Percentiles rank a stretch among this genome's conserved stretches.
Conservation (phyloP, 2,329 filamentous ascomycete species). For the Botrytis pseudocinerea region DNA sequence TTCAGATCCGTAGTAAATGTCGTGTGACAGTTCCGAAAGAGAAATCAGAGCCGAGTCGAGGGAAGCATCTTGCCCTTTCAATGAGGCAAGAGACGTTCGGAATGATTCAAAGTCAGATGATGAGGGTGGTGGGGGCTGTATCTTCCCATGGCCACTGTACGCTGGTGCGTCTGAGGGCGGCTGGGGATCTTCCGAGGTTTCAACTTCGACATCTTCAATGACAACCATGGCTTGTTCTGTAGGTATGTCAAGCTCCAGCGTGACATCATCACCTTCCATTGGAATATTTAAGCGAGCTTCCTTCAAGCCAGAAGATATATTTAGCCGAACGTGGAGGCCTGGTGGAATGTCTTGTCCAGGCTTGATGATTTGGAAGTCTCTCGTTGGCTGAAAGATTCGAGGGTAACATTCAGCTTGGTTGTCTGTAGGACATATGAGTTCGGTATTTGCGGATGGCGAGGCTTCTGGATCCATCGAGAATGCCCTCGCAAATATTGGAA, state of each 20-base stretch:
- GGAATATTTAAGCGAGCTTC: conserved; percentile 67
- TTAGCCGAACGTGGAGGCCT: conserved; percentile 66
- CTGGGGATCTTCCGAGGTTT: conserved; percentile 43
- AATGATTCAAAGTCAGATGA: conserved; percentile 46
- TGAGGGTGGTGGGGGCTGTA: conserved; percentile 53
- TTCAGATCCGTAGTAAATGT: conserved; percentile 68
- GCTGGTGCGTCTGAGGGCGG: conserved; percentile 53
- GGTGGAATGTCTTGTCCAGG: conserved; percentile 65
- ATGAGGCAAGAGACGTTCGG: conserved; percentile 49
- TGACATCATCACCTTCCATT: conserved; percentile 51
- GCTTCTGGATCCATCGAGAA: conserved; percentile 27
- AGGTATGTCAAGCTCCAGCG: conserved; percentile 53
- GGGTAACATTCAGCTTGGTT: conserved; percentile 66
- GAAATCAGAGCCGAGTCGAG: conserved; percentile 48
- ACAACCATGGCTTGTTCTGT: conserved; percentile 47
- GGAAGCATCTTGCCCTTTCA: conserved; percentile 47
- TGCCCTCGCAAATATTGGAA: conserved; percentile 33
- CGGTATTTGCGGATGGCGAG: conserved; percentile 43
- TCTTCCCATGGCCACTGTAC: conserved; percentile 58
- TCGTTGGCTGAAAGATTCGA: conserved; percentile 61
- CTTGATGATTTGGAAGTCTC: conserved; percentile 63
- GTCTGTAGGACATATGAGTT: conserved; percentile 65
- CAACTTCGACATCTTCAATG: conserved; percentile 32
- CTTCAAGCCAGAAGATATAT: conserved; percentile 62
- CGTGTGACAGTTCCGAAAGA: conserved; percentile 65